Conservation (phyloP, 768 basidiomycete genomes). For the Tulasnella sp. region DNA sequence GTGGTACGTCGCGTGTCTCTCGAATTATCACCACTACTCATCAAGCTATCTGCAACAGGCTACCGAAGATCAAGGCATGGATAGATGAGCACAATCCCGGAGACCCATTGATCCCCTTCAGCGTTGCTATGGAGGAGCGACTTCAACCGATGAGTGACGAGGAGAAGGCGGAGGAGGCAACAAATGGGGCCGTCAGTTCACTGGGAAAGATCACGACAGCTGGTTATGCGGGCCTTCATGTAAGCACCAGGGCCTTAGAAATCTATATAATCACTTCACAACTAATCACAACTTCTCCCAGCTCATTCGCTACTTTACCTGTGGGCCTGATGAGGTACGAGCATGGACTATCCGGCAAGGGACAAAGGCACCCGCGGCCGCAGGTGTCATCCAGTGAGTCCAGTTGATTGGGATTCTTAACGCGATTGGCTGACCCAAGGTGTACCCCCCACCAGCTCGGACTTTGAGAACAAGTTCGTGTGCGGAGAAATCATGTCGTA, state of each 20-base stretch:
- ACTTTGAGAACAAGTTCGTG: slow-evolving; percentile 97
- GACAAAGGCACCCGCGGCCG: slow-evolving; percentile 92
- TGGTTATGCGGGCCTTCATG: slow-evolving; percentile 79
- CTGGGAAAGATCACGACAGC: slow-evolving; percentile 92
- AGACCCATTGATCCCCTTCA: slow-evolving; percentile 92
- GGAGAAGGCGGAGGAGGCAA: slow-evolving; percentile 69
- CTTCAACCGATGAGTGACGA: slow-evolving; percentile 48
- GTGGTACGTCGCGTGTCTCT: slow-evolving; percentile 48
- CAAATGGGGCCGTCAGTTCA: slow-evolving; percentile 62
- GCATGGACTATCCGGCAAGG: slow-evolving; percentile 96
- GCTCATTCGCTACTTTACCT: slow-evolving; percentile 95
- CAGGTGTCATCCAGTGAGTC: slow-evolving; percentile 87
- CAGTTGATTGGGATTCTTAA: too few species aligned
- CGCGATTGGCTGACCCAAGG: too few species aligned
- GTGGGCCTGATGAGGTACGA: slow-evolving; percentile 91
- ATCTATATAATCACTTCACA: background rate
- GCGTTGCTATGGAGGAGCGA: slow-evolving; percentile 89
- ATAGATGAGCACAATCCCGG: slow-evolving; percentile 95
- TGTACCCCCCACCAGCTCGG: too few species aligned
- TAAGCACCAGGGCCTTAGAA: slow-evolving; percentile 29
- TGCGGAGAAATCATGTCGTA: slow-evolving; percentile 96
- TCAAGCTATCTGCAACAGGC: slow-evolving; percentile 35
- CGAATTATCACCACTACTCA: background rate
- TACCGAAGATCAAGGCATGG: slow-evolving; percentile 96
- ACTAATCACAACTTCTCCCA: slow-evolving; percentile 25